phyloP scores from a whole-genome alignment of 257 asterid species.

The Lithospermum erythrorhizon region DNA sequence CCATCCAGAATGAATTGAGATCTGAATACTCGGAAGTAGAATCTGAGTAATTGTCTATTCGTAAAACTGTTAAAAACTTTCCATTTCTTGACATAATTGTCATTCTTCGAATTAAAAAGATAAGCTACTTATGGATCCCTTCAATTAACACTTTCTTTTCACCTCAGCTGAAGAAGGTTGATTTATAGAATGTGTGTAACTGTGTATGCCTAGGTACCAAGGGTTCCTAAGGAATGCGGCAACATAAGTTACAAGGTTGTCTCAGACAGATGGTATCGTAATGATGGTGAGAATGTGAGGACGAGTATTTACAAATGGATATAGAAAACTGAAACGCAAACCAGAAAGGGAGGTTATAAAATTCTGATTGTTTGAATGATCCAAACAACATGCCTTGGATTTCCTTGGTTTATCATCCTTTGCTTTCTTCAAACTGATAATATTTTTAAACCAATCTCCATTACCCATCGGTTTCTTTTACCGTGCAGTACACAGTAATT shows the following conservation, averaged over 20 bases:
- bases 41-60: neutral
- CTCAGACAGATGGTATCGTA: neutral
- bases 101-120: neutral
- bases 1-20: neutral
- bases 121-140: neutral
- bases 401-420: conserved; percentile 38
- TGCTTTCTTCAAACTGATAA: conserved; percentile 48
- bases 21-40: neutral
- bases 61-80: neutral
- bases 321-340: neutral
- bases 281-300: neutral
- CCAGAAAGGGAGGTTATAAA: neutral
- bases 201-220: neutral
- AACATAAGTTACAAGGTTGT: neutral
- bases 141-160: neutral
- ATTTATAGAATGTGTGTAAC: too few relatives aligned
- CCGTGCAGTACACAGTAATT: conserved; percentile 6
- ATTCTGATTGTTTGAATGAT: neutral
- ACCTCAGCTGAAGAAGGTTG: neutral
- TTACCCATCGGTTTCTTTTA: conserved; percentile 47
- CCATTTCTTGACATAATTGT: neutral
- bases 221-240: neutral
- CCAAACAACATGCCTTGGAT: conserved; percentile 35
- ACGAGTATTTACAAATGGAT: neutral
- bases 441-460: conserved; percentile 68